Evolutionary conservation across 2,329 filamentous ascomycete genomes (phyloP).

Genomic region (Cylindrodendrum hubeiense): DNA sequence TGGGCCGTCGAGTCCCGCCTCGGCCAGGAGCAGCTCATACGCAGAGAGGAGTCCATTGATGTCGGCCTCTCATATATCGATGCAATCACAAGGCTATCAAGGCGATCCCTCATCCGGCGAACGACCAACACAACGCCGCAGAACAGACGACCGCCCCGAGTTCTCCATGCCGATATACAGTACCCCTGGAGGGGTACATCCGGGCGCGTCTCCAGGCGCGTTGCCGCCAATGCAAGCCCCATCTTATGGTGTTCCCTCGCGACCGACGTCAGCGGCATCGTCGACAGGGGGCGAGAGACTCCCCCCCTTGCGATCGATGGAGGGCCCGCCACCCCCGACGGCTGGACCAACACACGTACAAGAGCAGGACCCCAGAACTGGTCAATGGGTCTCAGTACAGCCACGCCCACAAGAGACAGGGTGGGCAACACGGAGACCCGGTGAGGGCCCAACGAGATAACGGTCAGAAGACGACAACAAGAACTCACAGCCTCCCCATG

Average conservation of each 20-base stretch:
- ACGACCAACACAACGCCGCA: slow-evolving; percentile 59
- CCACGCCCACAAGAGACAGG: slow-evolving; percentile 50
- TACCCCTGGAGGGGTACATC: slow-evolving; percentile 44
- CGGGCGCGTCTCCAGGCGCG: slow-evolving; percentile 49
- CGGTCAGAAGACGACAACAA: background rate
- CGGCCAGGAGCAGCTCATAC: slow-evolving; percentile 52
- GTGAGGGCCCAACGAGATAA: slow-evolving; percentile 36
- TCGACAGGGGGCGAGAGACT: slow-evolving; percentile 57
- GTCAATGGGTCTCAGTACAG: slow-evolving; percentile 52
- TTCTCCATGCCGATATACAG: slow-evolving; percentile 55
- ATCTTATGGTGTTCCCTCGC: slow-evolving; percentile 52
- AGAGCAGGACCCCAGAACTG: slow-evolving; percentile 52
- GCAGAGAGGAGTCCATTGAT: slow-evolving; percentile 53
- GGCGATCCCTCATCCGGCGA: slow-evolving; percentile 60
- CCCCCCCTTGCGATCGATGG: slow-evolving; percentile 62
- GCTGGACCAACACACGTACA: slow-evolving; percentile 45
- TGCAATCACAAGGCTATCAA: slow-evolving; percentile 50
- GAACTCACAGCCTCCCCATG: slow-evolving; percentile 10
- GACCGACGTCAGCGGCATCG: slow-evolving; percentile 53
- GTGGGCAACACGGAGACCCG: slow-evolving; percentile 50
- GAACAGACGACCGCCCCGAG: slow-evolving; percentile 62
- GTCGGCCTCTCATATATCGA: slow-evolving; percentile 43
- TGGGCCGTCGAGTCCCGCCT: slow-evolving; percentile 64
- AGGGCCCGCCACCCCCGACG: slow-evolving; percentile 47
- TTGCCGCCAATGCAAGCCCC: slow-evolving; percentile 58